These are phyloP conservation scores for Alternaria burnsii DNA, from an alignment of 2,329 filamentous ascomycete genomes.

Conservation along the genomic window DNA sequence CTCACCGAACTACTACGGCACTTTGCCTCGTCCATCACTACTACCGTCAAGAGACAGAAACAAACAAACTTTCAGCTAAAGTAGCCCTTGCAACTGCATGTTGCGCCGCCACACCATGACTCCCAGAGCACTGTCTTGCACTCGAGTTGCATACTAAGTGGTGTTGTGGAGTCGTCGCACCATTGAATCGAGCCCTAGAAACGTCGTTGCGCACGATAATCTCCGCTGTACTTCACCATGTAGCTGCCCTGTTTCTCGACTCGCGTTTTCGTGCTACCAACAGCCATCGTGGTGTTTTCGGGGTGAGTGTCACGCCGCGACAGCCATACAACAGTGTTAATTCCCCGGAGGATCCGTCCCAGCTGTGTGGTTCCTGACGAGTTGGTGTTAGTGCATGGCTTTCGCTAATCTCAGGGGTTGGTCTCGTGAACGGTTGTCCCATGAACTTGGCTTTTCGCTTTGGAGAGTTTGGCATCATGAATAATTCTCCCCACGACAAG, in stretches of 20 bases:
- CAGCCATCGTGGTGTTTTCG: background rate
- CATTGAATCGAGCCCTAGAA: background rate
- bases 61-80: background rate
- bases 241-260: background rate
- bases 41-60: background rate
- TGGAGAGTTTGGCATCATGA: too few relatives aligned
- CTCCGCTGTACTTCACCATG: background rate
- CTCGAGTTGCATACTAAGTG: too few relatives aligned
- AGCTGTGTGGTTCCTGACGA: background rate
- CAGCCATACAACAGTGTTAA: background rate
- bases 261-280: background rate
- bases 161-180: slow-evolving; percentile 17
- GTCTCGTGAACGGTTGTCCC: too few relatives aligned
- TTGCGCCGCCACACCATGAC: background rate
- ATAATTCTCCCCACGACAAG: too few relatives aligned
- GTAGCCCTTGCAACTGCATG: background rate
- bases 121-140: background rate
- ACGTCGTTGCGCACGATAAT: background rate
- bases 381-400: background rate
- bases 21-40: background rate
- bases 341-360: background rate
- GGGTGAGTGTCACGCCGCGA: background rate
- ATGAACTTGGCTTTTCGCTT: too few relatives aligned
- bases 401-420: slow-evolving; percentile 20
- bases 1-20: background rate